Evolutionary conservation across 192 early-diverging fungal species (phyloP), one percentile per base, ranked within the genome.

Genomic region (Linnemannia schmuckeri): DNA sequence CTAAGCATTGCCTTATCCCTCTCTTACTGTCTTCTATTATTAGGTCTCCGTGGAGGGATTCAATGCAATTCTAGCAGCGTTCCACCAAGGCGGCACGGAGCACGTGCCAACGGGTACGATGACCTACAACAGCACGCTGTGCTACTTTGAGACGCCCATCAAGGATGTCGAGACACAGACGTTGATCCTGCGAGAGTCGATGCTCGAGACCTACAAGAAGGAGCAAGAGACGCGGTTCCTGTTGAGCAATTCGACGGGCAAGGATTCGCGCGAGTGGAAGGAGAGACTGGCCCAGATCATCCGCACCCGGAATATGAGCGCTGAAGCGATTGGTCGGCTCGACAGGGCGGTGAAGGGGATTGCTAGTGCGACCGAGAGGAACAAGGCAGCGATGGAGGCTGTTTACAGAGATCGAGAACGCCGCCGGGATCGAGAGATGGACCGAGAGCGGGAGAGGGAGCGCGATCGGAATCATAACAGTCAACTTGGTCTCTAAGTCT

Each of bases 1-100:
- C 42, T 15, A 10, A 20, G 35, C 44, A 46, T 40, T 27, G 22
- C 33, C 13, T 77, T 42, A 1, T 18, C 9, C n/a, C 9, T 10
- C 1, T 27, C 7, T 61, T 61, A 61, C n/a, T 63, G 7, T 24
- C 35, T 42, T 42, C n/a, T 24, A 27, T 33, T 7, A 47, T n/a
- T 76, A 89, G 90, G 89, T 91, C 35, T 88, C 90, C 2, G 81
- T 89, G 52, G 90, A 91, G 46, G 90, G 90, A 1, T 91, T 83
- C 72, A 85, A 87, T 66, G 84, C 82, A 2, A 72, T 91, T 27
- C 42, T 84, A 17, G 81, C 81, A 6, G 83, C 90, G 4, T 76
- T 91, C 38, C 79, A 87, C 54, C 85, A 81, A 37, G 85, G 85
- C 10, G 85, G 85, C 35, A 87, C 85, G 7, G 85, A 87, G 46